These are phyloP conservation scores for Coemansia sp. DNA, from an alignment of 192 early-diverging fungal genomes.

Conservation along the genomic window DNA sequence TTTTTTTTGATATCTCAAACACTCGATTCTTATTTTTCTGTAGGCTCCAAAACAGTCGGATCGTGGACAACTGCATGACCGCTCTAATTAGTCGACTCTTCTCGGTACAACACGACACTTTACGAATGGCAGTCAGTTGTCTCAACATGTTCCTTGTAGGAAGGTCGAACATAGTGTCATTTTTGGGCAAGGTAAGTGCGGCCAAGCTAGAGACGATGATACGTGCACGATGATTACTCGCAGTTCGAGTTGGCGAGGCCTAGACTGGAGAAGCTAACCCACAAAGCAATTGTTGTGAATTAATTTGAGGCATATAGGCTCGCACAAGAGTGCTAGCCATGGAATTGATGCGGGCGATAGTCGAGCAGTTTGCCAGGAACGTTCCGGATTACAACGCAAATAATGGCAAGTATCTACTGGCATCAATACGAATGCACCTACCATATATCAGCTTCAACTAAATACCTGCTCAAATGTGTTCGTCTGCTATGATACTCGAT, in stretches of 20 bases:
- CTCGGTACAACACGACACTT: slow-evolving; percentile 18
- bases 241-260: not conserved
- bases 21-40: not conserved
- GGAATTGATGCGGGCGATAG: slow-evolving; percentile 34
- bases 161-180: slow-evolving; percentile 9
- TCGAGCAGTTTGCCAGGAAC: slow-evolving; percentile 41
- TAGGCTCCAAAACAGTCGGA: slow-evolving; percentile 32
- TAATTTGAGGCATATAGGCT: slow-evolving; percentile 12
- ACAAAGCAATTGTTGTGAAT: not conserved
- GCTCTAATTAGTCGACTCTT: slow-evolving; percentile 34
- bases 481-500: not conserved
- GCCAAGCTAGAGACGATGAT: not conserved
- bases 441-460: not conserved
- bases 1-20: not conserved
- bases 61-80: slow-evolving; percentile 36
- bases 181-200: slow-evolving; percentile 31
- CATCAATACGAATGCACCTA: not conserved
- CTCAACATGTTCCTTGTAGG: slow-evolving; percentile 24
- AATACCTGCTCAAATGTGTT: not conserved
- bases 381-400: not conserved
- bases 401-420: slow-evolving; percentile 5
- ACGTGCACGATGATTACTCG: not conserved
- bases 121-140: slow-evolving; percentile 25
- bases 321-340: slow-evolving; percentile 17
- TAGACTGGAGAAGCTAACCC: not conserved